Base-by-base conservation (phyloP, 2,329 filamentous ascomycete species). In the Sporothrix pseudoabietina region DNA sequence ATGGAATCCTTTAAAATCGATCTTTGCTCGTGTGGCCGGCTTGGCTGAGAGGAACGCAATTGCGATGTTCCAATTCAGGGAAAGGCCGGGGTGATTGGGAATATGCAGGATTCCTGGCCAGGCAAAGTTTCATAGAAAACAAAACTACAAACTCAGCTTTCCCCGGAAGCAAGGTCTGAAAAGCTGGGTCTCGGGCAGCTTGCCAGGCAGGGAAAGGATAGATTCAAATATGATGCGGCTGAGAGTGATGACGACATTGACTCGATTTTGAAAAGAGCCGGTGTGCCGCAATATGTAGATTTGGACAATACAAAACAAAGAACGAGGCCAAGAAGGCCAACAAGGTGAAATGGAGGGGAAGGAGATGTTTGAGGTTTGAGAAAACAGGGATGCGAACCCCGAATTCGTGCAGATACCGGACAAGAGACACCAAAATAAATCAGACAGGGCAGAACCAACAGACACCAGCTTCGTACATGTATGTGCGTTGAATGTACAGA, bases 271-370 rank as follows among this genome's bases (percentile, higher is more conserved):
- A 26, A 12, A 55, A 0, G 26, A 10, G 52, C 52, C 9, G 22
- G 10, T 55, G 52, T 55, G 22, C 22, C 9, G 9, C 19, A 65
- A 44, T 59, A n/a, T 61, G 57, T 19, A 47, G 39, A 30, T 30
- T 49, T 47, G 22, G 61, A 66, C 39, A n/a, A 66, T 30, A 12
- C 22, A 66, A 66, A 66, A 22, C 61, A 66, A 47, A 41, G 39
- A 22, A 44, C 39, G 41, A 49, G 44, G 44, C 14, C 44, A 19
- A 49, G 9, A 3, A 44, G 41, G 41, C 10, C 14, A 14, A 49
- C 4, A 1, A 44, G 4, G 35, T 35, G 35, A 8, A 4, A 4
- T 35, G 35, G 41, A 47, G 6, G 61, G 30, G n/a, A 30, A 47
- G 4, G 30, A 35, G 55, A 35, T 41, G 61, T 30, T 30, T 7